A percentile compares a stretch with the other conserved stretches of the same genome.
These are phyloP conservation scores for Hypoxylon sp. DNA, from an alignment of 2,329 filamentous ascomycete species.

Conservation along the genomic window DNA sequence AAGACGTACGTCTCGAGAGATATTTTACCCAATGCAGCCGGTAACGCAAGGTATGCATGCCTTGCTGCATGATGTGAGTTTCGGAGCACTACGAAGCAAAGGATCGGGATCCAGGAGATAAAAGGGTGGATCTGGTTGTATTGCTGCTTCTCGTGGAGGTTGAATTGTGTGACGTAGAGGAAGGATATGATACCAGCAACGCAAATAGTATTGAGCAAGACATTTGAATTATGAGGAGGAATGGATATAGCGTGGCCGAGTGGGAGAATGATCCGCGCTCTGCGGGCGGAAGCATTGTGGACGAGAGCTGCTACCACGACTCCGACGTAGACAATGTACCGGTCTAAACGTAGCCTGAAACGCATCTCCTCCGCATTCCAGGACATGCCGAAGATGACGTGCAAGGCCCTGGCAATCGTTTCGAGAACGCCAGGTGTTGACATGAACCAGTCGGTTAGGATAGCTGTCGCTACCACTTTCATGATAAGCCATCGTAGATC, in stretches of 20 bases:
- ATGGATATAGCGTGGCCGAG: slow-evolving; percentile 25
- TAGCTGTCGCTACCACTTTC: slow-evolving; percentile 64
- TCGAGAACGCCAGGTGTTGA: slow-evolving; percentile 61
- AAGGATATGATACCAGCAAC: slow-evolving; percentile 53
- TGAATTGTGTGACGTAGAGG: slow-evolving; percentile 53
- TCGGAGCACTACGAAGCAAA: slow-evolving; percentile 67
- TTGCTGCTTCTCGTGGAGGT: slow-evolving; percentile 52
- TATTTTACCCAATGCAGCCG: slow-evolving; percentile 69
- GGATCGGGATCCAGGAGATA: slow-evolving; percentile 67
- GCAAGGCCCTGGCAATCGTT: slow-evolving; percentile 56
- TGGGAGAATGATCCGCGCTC: slow-evolving; percentile 31
- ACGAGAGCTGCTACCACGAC: slow-evolving; percentile 65
- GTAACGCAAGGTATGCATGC: slow-evolving; percentile 61
- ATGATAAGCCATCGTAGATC: slow-evolving; percentile 59
- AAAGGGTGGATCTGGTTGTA: slow-evolving; percentile 69
- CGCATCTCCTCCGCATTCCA: slow-evolving; percentile 66
- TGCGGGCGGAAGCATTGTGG: slow-evolving; percentile 51
- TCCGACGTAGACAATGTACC: slow-evolving; percentile 69
- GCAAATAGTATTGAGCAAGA: slow-evolving; percentile 41
- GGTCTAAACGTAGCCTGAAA: slow-evolving; percentile 66
- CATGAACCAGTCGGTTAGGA: slow-evolving; percentile 55
- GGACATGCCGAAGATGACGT: slow-evolving; percentile 61
- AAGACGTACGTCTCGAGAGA: slow-evolving; percentile 73
- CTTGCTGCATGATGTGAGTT: slow-evolving; percentile 61
- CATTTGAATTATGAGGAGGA: slow-evolving; percentile 21